phyloP scores from a whole-genome alignment of 1,284 basidiomycete species.

The Hypsizygus ulmarius region DNA sequence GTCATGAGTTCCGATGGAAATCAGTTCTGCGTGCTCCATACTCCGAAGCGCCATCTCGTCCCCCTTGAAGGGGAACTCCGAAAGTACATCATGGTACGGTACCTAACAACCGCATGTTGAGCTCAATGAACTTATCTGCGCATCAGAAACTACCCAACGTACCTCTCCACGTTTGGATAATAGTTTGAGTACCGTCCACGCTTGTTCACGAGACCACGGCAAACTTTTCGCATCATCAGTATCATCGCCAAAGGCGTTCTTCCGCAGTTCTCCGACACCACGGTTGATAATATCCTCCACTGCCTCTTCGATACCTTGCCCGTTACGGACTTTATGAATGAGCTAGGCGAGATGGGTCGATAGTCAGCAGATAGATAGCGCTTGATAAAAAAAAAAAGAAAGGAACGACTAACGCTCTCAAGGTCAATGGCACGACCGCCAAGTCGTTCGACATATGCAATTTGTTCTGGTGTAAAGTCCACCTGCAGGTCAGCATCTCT shows the following conservation, averaged over 20 bases:
- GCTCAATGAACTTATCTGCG: neutral
- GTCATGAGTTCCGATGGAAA: constrained; percentile 74
- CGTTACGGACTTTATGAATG: constrained; percentile 81
- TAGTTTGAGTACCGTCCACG: constrained; percentile 80
- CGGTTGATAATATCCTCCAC: constrained; percentile 86
- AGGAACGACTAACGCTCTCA: constrained; percentile 65
- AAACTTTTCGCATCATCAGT: constrained; percentile 80
- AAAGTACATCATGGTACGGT: constrained; percentile 79
- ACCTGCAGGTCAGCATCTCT: constrained; percentile 52
- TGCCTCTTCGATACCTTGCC: constrained; percentile 72
- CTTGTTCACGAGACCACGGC: constrained; percentile 86
- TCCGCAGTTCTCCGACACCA: constrained; percentile 81
- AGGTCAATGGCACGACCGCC: constrained; percentile 89
- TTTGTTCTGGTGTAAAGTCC: constrained; percentile 53
- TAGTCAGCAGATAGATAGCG: neutral
- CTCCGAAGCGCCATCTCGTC: constrained; percentile 79
- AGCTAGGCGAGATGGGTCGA: constrained; percentile 42
- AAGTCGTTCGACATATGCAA: constrained; percentile 62
- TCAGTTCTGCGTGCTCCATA: constrained; percentile 90
- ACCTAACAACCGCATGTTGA: constrained; percentile 41
- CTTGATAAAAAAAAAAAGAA: neutral
- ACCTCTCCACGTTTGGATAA: constrained; percentile 76
- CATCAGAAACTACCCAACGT: constrained; percentile 11
- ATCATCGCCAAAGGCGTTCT: constrained; percentile 93
- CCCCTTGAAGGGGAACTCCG: constrained; percentile 90